Conservation (phyloP, 108 stramenopile species). For the Nannochloropsis oceanica region DNA sequence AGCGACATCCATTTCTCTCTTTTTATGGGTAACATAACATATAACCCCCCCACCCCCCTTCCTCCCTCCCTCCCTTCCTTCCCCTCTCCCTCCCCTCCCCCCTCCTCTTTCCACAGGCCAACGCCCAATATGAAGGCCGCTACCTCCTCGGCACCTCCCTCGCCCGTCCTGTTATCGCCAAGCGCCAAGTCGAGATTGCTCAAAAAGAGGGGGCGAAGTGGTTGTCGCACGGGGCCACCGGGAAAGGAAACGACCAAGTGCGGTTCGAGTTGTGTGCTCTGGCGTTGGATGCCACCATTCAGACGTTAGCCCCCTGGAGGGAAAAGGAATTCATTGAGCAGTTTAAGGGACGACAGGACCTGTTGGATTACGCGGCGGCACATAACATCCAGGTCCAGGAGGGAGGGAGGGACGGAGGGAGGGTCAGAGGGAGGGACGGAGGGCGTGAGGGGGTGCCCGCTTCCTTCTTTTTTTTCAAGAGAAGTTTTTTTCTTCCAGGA, state of each 20-base stretch:
- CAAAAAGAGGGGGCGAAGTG: constrained; percentile 60
- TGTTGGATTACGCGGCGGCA: constrained; percentile 86
- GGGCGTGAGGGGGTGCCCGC: neutral
- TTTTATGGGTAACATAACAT: no score
- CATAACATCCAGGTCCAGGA: constrained; percentile 77
- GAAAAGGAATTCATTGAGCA: constrained; percentile 33
- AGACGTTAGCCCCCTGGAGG: constrained; percentile 87
- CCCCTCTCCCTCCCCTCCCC: neutral
- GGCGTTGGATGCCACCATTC: constrained; percentile 77
- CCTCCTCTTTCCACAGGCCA: neutral
- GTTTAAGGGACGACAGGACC: constrained; percentile 63
- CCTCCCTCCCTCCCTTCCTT: neutral
- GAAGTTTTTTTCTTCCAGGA: no score
- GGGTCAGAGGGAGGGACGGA: neutral
- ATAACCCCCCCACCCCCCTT: neutral
- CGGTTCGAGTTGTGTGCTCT: constrained; percentile 99
- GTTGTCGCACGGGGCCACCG: constrained; percentile 94
- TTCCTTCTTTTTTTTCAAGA: neutral
- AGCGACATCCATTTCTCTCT: no score
- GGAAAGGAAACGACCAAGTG: constrained; percentile 99
- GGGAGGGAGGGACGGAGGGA: neutral
- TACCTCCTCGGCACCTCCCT: constrained; percentile 77
- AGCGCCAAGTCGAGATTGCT: constrained; percentile 95
- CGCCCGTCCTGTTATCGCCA: constrained; percentile 94
- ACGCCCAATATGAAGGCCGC: neutral